phyloP scores from a whole-genome alignment of 2,329 filamentous ascomycete species.

The Phialophora verrucosa region DNA sequence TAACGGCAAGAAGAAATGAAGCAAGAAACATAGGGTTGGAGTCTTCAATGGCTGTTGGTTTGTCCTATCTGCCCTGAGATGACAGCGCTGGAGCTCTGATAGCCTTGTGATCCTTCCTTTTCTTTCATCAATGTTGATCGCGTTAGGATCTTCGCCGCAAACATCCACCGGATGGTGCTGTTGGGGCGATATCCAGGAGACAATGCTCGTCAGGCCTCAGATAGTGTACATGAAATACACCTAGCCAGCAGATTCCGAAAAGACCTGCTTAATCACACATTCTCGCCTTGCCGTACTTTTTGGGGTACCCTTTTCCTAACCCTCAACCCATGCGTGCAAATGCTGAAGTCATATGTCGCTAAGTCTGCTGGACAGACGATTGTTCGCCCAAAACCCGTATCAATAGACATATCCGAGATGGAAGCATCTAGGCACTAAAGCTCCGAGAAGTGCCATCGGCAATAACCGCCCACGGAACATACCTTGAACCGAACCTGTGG shows the following conservation, averaged over 20 bases:
- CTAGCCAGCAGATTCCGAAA: conserved; percentile 1
- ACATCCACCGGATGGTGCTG: neutral
- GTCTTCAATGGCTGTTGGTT: neutral
- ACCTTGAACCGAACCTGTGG: neutral
- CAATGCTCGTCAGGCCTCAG: conserved; percentile 11
- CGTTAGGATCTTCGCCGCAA: neutral
- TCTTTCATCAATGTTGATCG: neutral
- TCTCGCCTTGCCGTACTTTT: conserved; percentile 9
- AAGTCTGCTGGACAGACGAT: conserved; percentile 7
- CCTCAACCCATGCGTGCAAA: conserved; percentile 13
- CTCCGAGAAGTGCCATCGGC: conserved; percentile 16
- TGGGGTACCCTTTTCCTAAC: conserved; percentile 7
- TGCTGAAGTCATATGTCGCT: conserved; percentile 17
- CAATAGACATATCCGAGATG: conserved; percentile 6
- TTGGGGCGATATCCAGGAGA: conserved; percentile 5
- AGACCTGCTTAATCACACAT: conserved; percentile 1
- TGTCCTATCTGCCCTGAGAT: neutral
- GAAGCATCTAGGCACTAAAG: conserved; percentile 1
- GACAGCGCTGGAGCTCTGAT: conserved; percentile 3
- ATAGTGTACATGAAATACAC: conserved; percentile 21
- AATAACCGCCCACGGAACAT: neutral
- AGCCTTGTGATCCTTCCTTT: neutral
- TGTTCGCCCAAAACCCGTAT: neutral
- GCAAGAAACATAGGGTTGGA: neutral
- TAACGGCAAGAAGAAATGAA: neutral